Percentiles rank a stretch among this genome's conserved stretches.
Conservation (phyloP, 2,329 filamentous ascomycete species). For the Colletotrichum sp. region DNA sequence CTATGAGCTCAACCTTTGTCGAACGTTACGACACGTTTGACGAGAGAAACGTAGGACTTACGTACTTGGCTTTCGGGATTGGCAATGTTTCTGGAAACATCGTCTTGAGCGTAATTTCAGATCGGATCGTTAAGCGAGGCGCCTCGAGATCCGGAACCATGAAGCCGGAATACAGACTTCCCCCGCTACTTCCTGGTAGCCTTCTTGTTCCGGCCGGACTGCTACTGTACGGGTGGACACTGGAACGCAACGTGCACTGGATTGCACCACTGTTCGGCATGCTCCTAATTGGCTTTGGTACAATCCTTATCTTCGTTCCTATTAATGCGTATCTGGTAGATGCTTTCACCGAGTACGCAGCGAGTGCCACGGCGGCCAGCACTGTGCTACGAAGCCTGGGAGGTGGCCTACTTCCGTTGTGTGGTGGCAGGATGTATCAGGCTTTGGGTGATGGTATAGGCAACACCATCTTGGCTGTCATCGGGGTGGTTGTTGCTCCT, state of each 20-base stretch:
- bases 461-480: slow-evolving; percentile 34
- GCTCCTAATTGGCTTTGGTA: slow-evolving; percentile 49
- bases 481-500: slow-evolving; percentile 48
- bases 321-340: slow-evolving; percentile 70
- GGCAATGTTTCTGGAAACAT: background rate
- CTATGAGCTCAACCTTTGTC: background rate
- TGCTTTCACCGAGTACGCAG: slow-evolving; percentile 50
- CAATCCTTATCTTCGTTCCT: slow-evolving; percentile 53
- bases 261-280: slow-evolving; percentile 61
- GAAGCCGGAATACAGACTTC: slow-evolving; percentile 26
- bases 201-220: slow-evolving; percentile 22
- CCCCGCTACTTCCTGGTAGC: background rate
- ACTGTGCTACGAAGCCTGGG: slow-evolving; percentile 59
- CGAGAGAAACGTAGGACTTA: background rate
- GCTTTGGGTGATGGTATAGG: slow-evolving; percentile 23
- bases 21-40: background rate
- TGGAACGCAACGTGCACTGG: slow-evolving; percentile 59
- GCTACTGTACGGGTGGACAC: slow-evolving; percentile 32
- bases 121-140: background rate
- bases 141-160: background rate
- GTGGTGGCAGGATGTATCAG: slow-evolving; percentile 13
- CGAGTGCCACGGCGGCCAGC: slow-evolving; percentile 65
- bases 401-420: slow-evolving; percentile 22
- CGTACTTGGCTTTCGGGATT: background rate
- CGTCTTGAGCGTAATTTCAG: background rate